Conservation (phyloP, 495 filamentous ascomycete species). For the Aspergillus kassunensis region DNA sequence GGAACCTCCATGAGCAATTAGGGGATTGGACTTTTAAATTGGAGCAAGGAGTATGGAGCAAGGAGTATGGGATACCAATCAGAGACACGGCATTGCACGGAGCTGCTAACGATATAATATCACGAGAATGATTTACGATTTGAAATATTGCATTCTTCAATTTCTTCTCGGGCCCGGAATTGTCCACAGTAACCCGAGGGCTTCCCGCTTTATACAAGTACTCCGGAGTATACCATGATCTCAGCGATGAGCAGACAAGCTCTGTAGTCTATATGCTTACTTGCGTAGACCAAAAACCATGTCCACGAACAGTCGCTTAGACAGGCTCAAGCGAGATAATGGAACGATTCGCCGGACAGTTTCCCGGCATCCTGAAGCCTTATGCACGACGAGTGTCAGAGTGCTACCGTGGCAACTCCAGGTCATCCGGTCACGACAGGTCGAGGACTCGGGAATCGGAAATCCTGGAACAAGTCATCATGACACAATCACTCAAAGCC, state of each 20-base stretch:
- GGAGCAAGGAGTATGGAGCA: neutral
- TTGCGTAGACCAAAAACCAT: too few relatives aligned
- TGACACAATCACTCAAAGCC: constrained; percentile 4
- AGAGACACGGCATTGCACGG: neutral
- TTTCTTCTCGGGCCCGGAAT: neutral
- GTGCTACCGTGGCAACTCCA: neutral
- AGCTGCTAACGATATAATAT: neutral
- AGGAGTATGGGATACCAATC: neutral
- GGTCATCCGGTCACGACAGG: neutral
- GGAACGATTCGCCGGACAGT: neutral
- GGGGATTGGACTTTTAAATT: neutral
- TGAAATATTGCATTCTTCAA: neutral
- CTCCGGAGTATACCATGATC: too few relatives aligned
- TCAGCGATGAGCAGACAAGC: too few relatives aligned
- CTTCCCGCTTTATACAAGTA: neutral
- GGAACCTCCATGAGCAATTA: constrained; percentile 30
- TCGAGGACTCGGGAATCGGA: neutral
- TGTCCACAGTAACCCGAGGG: constrained; percentile 6
- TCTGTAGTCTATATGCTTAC: too few relatives aligned
- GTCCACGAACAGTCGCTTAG: too few relatives aligned
- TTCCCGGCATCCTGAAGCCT: too few relatives aligned
- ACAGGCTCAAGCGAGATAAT: neutral
- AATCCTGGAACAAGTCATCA: neutral
- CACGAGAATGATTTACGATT: neutral
- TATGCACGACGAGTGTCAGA: too few relatives aligned